Evolutionary conservation across 1,139 yeast genomes (phyloP).

Genomic region (Magnusiomyces ingens): DNA sequence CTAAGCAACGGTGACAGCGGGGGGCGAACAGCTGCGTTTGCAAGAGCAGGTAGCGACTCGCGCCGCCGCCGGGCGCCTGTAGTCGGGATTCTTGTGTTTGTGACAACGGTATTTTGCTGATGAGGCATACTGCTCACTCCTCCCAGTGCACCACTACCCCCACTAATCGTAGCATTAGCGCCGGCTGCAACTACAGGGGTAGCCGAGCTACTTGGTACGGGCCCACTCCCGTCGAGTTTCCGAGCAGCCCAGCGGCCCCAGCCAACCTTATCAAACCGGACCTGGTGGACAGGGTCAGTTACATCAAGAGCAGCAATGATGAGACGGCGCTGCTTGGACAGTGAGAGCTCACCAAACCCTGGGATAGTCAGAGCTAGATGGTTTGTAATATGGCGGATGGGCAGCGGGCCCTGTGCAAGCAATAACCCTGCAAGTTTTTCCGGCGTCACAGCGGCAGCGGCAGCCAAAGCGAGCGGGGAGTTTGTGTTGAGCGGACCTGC

Average conservation of each 20-base stretch:
- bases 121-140: no score
- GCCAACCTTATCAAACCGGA: constrained; percentile 87
- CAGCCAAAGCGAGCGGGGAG: constrained; percentile 82
- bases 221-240: constrained; percentile 35
- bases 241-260: constrained; percentile 98
- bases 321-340: constrained; percentile 82
- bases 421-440: constrained; percentile 65
- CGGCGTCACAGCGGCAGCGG: constrained; percentile 82
- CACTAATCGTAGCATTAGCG: not conserved
- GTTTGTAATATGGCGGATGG: constrained; percentile 82
- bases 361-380: constrained; percentile 70
- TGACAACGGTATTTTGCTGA: not conserved
- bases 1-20: constrained; percentile 13
- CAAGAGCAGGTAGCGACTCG: constrained; percentile 11
- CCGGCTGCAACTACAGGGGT: not conserved
- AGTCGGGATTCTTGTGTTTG: constrained; percentile 1
- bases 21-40: constrained; percentile 7
- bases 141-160: not conserved
- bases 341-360: constrained; percentile 70
- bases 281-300: constrained; percentile 53
- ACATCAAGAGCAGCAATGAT: constrained; percentile 83
- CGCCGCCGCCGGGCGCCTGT: constrained; percentile 7
- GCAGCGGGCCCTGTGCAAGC: constrained; percentile 74
- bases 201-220: not conserved
- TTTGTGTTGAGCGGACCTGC: constrained; percentile 50